These are phyloP conservation scores for Amborella trichopoda DNA, from an alignment of 164 flowering plant genomes.

Conservation along the genomic window DNA sequence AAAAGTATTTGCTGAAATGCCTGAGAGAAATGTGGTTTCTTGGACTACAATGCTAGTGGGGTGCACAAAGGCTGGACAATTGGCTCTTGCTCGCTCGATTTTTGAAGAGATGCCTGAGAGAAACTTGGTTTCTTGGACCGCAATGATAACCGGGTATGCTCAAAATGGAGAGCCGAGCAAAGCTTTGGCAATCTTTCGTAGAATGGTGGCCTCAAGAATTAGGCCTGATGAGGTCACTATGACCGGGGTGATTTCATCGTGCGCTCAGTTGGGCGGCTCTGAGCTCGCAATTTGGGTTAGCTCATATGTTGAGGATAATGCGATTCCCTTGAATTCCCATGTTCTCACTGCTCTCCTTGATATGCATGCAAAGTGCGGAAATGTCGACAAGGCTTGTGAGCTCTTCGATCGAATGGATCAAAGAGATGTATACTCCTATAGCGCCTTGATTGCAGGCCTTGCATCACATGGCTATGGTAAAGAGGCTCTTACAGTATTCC, in stretches of 20 bases:
- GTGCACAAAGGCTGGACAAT: background rate
- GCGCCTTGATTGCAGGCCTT: conserved; percentile 27
- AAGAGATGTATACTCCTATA: conserved; percentile 23
- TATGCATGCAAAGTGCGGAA: conserved; percentile 33
- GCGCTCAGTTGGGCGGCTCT: conserved; percentile 15
- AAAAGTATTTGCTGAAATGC: conserved; percentile 3
- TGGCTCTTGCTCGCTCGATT: background rate
- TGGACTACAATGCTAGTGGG: conserved; percentile 3
- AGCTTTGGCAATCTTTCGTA: conserved; percentile 7
- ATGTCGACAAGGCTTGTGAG: conserved; percentile 22
- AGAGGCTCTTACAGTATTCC: conserved; percentile 18
- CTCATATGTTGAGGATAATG: conserved; percentile 15
- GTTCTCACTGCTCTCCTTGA: conserved; percentile 29
- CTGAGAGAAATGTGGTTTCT: conserved; percentile 2
- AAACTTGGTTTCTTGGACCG: conserved; percentile 27
- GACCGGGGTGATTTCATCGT: conserved; percentile 20
- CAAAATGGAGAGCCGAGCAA: conserved; percentile 15
- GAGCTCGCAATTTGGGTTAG: conserved; percentile 21
- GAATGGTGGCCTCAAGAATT: conserved; percentile 16
- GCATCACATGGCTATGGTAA: conserved; percentile 27
- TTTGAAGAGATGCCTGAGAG: conserved; percentile 11
- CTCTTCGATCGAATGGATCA: conserved; percentile 19
- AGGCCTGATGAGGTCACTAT: conserved; percentile 20
- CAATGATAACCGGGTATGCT: conserved; percentile 14
- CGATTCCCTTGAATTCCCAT: conserved; percentile 18